Base-by-base conservation (phyloP, 208 protist species). In the Trypanosoma brucei region DNA sequence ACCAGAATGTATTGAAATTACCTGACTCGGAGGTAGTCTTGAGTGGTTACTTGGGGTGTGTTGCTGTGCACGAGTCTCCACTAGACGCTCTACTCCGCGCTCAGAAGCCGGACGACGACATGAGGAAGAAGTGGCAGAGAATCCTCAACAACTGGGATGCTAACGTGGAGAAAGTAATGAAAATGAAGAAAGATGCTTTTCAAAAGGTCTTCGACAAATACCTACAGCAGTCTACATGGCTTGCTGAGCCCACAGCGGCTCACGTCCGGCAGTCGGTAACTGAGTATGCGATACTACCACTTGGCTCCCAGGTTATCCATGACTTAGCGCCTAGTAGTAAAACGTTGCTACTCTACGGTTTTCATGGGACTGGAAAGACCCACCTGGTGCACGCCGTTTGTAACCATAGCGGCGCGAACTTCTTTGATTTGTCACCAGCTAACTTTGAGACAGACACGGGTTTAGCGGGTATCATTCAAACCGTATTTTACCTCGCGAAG, bases 381-480 rank as follows among this genome's bases (percentile, higher is more conserved):
- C 81, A 92, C 59, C 65, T 97, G 49, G 61, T 84, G 37, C 85
- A 92, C 62, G 91, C 85, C 31, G 72, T 97, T 0, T 92, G 80
- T 40, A 91, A 92, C 72, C 88, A 94, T 54, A 76, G 79, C 40
- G 91, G 90, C 11, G 78, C 96, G 0, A 89, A 86, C 65, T 92
- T 97, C 57, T 97, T 97, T 71, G 88, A 98, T 65, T 63, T 98
- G 35, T 95, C 93, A 6, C 93, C 96, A 1, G 67, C 39, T 38
- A 95, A 93, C 74, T 90, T 95, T 62, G 40, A 74, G 8, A 79
- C 67, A 2, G 78, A 74, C 30, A 87, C 83, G 39, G 86, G 87
- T 11, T 77, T 94, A 5, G 62, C 70, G 33, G 91, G 86, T 65
- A 76, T 92, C 58, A 82, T 97, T 62, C 83, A 91, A 62, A 73